phyloP scores from a whole-genome alignment of 805 yeast genomes.

The Barnettozyma populi region DNA sequence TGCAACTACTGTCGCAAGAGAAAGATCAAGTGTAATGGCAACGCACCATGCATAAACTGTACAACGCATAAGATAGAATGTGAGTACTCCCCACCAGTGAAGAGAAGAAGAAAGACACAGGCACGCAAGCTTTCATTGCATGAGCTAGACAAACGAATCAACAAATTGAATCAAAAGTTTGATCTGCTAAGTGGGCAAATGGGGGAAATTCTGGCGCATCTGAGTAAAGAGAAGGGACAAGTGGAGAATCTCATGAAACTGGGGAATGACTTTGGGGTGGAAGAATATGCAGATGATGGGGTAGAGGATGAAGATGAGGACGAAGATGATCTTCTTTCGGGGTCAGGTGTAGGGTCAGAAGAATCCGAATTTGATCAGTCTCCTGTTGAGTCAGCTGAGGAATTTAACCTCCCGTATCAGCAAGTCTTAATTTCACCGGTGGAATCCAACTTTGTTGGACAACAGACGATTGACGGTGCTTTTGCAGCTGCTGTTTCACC shows the following conservation, averaged over 20 bases:
- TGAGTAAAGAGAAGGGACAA: constrained; percentile 4
- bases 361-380: neutral
- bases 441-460: neutral
- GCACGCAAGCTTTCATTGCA: constrained; percentile 19
- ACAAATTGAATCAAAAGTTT: constrained; percentile 16
- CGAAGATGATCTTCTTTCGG: neutral
- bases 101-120: constrained; percentile 18
- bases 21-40: constrained; percentile 37
- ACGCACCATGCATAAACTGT: constrained; percentile 64
- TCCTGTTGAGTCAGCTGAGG: neutral
- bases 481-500: neutral
- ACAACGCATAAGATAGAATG: constrained; percentile 80
- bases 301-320: neutral
- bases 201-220: constrained; percentile 8
- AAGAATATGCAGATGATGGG: neutral
- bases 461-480: neutral
- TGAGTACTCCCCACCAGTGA: constrained; percentile 42
- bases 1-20: constrained; percentile 38
- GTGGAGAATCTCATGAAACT: neutral
- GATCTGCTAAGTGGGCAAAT: constrained; percentile 13
- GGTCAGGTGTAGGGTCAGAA: neutral
- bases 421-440: neutral
- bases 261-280: neutral
- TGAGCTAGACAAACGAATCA: constrained; percentile 21
- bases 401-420: neutral